Evolutionary conservation across 257 asterid species (phyloP), one percentile per base, ranked within the genome.

Genomic region (Coffea eugenioides): DNA sequence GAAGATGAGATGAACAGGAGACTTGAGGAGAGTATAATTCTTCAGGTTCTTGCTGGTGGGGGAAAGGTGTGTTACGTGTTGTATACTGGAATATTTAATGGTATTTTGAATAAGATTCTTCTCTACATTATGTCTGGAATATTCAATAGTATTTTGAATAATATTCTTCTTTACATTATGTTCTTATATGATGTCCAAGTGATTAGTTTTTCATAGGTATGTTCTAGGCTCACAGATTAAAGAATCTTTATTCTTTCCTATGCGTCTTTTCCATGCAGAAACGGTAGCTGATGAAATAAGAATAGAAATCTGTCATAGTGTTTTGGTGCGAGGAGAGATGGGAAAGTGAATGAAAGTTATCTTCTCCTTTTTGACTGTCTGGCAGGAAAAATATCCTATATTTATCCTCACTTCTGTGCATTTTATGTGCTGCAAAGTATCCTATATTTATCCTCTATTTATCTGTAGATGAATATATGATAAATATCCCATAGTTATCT

Each of bases 11-110:
- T 85, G 82, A 82, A 75, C 76, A 91, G 88, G 81, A 84, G 80
- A 70, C 80, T 54, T 82, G 91, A 85, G 49, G 99, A 96, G 85
- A 86, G 88, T 82, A 85, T 90, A 77, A 88, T 96, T 78, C 87
- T 96, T 77, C 91, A 94, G 85, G 88, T 92, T 88, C 95, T 94
- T 88, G 99, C 97, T 79, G 90, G 90, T 84, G 99, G 98, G 79
- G 99, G 98, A 85, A 96, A 96, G 99, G 99, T 93, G 80, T 80
- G 92, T 86, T 25, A 43, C 57, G 6, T 77, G 77, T 51, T 39
- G 43, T 39, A 61, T 78, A 20, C 51, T 52, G 51, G 70, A 59
- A 20, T 78, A 39, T 25, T 75, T 62, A 36, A 36, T 25, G 15
- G 27, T 75, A 75, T 21, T 71, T 78, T 80, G 73, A 81, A 81